These are phyloP conservation scores for Ophiostoma ips DNA, from an alignment of 2,329 filamentous ascomycete genomes.

Conservation along the genomic window DNA sequence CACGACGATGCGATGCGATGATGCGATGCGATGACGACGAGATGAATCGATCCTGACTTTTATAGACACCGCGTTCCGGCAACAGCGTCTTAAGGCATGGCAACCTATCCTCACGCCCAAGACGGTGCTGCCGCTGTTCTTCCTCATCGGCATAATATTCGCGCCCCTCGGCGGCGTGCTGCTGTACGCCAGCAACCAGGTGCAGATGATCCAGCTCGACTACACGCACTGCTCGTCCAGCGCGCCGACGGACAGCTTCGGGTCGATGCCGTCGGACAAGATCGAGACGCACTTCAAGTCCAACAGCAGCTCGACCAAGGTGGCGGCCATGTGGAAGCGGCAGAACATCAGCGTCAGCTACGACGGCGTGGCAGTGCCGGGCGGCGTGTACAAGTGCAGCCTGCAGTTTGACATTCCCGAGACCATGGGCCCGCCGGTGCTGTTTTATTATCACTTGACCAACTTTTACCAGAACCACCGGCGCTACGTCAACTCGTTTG, in stretches of 20 bases:
- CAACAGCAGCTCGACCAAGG: conserved; percentile 25
- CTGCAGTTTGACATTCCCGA: conserved; percentile 70
- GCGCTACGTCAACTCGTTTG: conserved; percentile 84
- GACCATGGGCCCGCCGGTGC: conserved; percentile 64
- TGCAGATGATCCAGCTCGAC: conserved; percentile 82
- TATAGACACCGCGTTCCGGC: conserved; percentile 85
- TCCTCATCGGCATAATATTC: conserved; percentile 80
- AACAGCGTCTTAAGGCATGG: conserved; percentile 97
- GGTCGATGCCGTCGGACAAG: conserved; percentile 42
- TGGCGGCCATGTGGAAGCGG: conserved; percentile 26
- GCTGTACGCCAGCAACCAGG: conserved; percentile 71
- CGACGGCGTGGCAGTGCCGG: conserved; percentile 22
- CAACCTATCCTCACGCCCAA: conserved; percentile 94
- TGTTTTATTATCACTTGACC: conserved; percentile 88
- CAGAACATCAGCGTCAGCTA: conserved; percentile 27
- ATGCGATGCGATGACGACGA: not conserved
- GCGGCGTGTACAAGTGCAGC: conserved; percentile 42
- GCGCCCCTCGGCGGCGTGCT: conserved; percentile 81
- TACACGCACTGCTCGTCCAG: conserved; percentile 63
- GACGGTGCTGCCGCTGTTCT: conserved; percentile 83
- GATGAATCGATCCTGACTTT: not conserved
- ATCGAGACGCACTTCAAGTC: conserved; percentile 61
- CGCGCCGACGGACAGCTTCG: conserved; percentile 30
- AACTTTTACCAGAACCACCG: conserved; percentile 99
- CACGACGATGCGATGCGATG: not conserved